phyloP scores from a whole-genome alignment of 306 rosid species.

The Vachellia pachyceras region DNA sequence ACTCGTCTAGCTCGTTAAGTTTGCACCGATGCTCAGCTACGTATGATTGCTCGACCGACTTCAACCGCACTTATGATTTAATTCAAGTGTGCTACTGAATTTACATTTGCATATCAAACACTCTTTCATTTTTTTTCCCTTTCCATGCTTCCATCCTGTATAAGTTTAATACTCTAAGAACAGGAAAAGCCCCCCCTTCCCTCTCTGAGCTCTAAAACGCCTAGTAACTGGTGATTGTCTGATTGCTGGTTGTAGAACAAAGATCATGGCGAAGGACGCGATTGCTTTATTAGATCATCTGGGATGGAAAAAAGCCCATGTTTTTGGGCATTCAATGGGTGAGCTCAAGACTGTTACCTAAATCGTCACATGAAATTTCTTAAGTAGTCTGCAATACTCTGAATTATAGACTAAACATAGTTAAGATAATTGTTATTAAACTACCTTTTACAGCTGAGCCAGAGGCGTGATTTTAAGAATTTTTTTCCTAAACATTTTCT shows the following conservation, averaged over 20 bases:
- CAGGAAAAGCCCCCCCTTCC: neutral
- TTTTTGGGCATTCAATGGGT: conserved; percentile 99
- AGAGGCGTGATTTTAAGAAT: conserved; percentile 17
- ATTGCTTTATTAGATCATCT: conserved; percentile 83
- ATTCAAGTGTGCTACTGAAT: neutral
- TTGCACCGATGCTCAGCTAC: neutral
- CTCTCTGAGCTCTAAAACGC: neutral
- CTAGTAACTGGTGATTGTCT: conserved; percentile 15
- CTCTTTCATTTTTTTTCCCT: neutral
- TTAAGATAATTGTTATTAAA: neutral
- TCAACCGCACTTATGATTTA: neutral
- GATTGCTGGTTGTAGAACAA: conserved; percentile 88
- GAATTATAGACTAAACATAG: neutral
- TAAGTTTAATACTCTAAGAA: neutral
- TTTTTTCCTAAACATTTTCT: neutral
- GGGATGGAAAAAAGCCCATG: conserved; percentile 89
- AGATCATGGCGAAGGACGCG: conserved; percentile 88
- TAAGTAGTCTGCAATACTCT: neutral
- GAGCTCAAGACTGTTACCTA: conserved; percentile 33
- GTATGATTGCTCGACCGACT: neutral
- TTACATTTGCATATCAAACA: neutral
- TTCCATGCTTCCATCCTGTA: neutral
- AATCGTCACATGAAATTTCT: neutral
- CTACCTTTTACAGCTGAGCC: neutral
- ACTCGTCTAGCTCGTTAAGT: neutral